Evolutionary conservation across 75 land plant species (phyloP).

Genomic region (Isoetes taiwanensis): DNA sequence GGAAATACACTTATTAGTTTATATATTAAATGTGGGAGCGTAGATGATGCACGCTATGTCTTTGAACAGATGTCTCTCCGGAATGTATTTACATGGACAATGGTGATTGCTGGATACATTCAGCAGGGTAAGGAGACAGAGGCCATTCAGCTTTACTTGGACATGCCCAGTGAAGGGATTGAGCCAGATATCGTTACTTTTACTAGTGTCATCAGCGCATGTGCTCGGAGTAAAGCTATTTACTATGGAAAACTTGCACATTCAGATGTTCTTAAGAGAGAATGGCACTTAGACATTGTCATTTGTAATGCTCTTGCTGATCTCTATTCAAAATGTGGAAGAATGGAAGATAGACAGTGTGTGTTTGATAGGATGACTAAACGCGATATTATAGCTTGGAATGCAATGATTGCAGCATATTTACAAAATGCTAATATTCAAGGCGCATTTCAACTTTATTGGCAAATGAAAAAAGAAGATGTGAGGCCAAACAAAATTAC

Average conservation of each 20-base stretch:
- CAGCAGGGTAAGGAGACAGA: neutral
- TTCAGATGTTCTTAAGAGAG: neutral
- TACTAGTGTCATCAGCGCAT: too few species aligned
- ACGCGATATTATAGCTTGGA: slow-evolving; percentile 8
- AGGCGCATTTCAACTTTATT: slow-evolving; percentile 2
- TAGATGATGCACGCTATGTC: slow-evolving; percentile 4
- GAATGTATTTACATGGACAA: neutral
- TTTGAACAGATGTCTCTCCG: neutral
- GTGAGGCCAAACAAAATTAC: slow-evolving; percentile 6
- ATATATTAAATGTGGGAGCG: slow-evolving; percentile 9
- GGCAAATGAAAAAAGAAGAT: slow-evolving; percentile 2
- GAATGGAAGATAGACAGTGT: neutral
- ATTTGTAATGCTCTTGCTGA: neutral
- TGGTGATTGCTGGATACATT: neutral
- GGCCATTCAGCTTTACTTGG: neutral
- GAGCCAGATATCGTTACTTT: slow-evolving; percentile 10
- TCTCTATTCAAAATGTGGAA: neutral
- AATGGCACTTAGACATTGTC: neutral
- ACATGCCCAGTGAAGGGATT: slow-evolving; percentile 9
- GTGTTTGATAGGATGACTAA: neutral
- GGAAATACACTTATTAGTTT: neutral
- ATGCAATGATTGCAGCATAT: slow-evolving; percentile 11
- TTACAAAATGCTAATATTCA: neutral
- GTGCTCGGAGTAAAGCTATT: too few species aligned
- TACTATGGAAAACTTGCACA: too few species aligned